Conservation (phyloP, 257 asterid species). For the Ligustrum vulgare region DNA sequence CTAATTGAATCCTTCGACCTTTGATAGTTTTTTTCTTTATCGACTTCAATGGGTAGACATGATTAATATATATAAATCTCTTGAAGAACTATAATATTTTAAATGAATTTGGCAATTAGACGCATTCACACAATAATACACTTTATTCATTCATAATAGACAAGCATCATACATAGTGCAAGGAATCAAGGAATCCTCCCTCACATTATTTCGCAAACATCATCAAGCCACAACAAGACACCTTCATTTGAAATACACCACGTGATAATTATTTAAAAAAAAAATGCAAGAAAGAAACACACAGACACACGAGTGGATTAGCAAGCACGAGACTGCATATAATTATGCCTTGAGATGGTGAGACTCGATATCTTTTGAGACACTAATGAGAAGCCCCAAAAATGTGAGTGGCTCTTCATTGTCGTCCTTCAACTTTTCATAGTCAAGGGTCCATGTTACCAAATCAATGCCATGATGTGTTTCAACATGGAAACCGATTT, state of each 20-base stretch:
- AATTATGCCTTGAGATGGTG: not conserved
- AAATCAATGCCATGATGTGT: not conserved
- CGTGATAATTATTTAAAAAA: not conserved
- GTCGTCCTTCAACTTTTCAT: not conserved
- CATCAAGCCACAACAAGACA: not conserved
- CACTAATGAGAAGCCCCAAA: not conserved
- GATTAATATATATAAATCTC: no score
- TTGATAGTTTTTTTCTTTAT: no score
- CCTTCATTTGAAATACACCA: not conserved
- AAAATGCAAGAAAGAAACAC: not conserved
- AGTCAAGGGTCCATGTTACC: not conserved
- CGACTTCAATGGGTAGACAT: no score
- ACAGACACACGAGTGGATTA: not conserved
- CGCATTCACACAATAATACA: not conserved
- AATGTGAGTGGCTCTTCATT: not conserved
- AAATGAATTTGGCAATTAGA: not conserved
- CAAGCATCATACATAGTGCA: not conserved
- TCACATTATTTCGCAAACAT: not conserved
- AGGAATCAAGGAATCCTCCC: not conserved
- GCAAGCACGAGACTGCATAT: not conserved
- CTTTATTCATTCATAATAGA: no score
- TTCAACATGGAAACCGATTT: not conserved
- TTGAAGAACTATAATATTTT: not conserved
- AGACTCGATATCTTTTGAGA: not conserved
- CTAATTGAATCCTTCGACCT: no score